These are phyloP conservation scores for Podaxis sp. DNA, from an alignment of 768 basidiomycete genomes.

Conservation along the genomic window DNA sequence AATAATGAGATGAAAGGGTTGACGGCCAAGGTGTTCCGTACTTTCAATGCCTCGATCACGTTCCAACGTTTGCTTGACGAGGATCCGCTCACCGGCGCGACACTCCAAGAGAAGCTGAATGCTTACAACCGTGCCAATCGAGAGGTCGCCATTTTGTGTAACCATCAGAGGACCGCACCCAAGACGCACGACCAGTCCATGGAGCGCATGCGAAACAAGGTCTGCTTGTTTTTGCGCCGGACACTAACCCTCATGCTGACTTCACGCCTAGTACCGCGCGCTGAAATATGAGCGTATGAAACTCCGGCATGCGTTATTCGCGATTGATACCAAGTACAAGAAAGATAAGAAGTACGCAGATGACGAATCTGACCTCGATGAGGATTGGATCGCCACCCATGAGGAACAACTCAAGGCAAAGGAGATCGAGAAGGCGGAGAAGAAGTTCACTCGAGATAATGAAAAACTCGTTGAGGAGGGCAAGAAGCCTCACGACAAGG, in stretches of 20 bases:
- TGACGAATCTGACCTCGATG: slow-evolving; percentile 92
- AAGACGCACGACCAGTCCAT: slow-evolving; percentile 93
- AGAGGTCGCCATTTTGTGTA: slow-evolving; percentile 95
- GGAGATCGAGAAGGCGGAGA: slow-evolving; percentile 87
- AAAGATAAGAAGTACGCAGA: slow-evolving; percentile 76
- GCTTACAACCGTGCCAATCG: slow-evolving; percentile 98
- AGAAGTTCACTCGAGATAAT: slow-evolving; percentile 95
- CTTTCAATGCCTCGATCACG: slow-evolving; percentile 96
- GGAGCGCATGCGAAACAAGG: slow-evolving; percentile 93
- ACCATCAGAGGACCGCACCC: slow-evolving; percentile 94
- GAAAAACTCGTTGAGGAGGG: slow-evolving; percentile 80
- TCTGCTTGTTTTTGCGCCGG: slow-evolving; percentile 26
- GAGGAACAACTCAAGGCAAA: slow-evolving; percentile 77
- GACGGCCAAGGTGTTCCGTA: slow-evolving; percentile 99
- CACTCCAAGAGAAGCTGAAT: slow-evolving; percentile 93
- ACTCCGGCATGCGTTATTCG: slow-evolving; percentile 84
- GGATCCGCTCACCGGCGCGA: slow-evolving; percentile 55
- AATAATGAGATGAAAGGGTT: slow-evolving; percentile 94
- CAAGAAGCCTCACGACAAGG: slow-evolving; percentile 54
- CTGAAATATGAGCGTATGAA: slow-evolving; percentile 99
- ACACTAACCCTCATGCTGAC: slow-evolving; percentile 13
- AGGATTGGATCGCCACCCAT: slow-evolving; percentile 82
- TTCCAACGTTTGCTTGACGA: slow-evolving; percentile 90
- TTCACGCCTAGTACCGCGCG: slow-evolving; percentile 62
- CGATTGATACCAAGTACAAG: slow-evolving; percentile 74